These are phyloP conservation scores for Trichoderma guizhouense DNA, from an alignment of 2,329 filamentous ascomycete genomes.

Conservation along the genomic window DNA sequence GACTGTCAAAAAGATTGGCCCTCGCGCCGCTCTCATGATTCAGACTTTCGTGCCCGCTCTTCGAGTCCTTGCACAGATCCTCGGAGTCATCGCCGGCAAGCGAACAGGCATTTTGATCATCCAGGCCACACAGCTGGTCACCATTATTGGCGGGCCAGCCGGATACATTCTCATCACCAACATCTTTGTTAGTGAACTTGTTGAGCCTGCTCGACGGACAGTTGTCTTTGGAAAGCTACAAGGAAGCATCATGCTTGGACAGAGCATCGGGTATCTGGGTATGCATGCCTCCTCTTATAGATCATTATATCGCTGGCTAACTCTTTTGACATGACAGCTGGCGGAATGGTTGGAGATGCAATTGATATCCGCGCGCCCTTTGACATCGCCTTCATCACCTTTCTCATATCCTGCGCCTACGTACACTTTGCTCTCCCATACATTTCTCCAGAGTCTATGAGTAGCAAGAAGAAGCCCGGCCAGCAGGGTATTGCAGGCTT, in stretches of 20 bases:
- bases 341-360: conserved; percentile 61
- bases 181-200: conserved; percentile 63
- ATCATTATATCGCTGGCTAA: neutral
- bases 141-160: conserved; percentile 63
- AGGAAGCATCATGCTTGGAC: conserved; percentile 65
- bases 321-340: conserved; percentile 38
- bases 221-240: conserved; percentile 63
- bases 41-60: conserved; percentile 64
- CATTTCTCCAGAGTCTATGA: conserved; percentile 43
- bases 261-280: conserved; percentile 60
- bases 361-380: conserved; percentile 65
- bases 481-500: conserved; percentile 47
- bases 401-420: conserved; percentile 44
- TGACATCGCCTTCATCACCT: conserved; percentile 58
- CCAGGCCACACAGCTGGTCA: conserved; percentile 65
- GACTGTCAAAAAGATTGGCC: conserved; percentile 63
- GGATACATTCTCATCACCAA: conserved; percentile 69
- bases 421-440: conserved; percentile 44
- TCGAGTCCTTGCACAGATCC: conserved; percentile 59
- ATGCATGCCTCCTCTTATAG: neutral
- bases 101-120: conserved; percentile 63
- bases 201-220: conserved; percentile 57
- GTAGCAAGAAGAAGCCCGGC: conserved; percentile 25
- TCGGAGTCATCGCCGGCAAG: conserved; percentile 62
- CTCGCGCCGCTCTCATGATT: conserved; percentile 58